These are phyloP conservation scores for Chlorella ohadii DNA, from an alignment of 139 green algal species.

Conservation along the genomic window DNA sequence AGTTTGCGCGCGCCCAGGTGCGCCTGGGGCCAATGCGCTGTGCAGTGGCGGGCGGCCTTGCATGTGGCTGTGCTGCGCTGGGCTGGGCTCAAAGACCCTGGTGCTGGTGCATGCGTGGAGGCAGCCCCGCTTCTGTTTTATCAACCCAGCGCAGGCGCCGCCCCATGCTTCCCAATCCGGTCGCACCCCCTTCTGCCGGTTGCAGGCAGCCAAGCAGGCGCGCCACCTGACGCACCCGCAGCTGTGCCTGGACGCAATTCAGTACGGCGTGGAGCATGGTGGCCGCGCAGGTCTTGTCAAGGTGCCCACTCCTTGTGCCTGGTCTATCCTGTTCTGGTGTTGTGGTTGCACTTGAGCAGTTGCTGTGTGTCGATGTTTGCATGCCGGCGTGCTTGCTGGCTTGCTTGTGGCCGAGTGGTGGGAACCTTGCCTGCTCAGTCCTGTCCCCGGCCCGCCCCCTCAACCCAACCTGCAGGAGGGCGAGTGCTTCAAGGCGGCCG, in stretches of 20 bases:
- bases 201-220: slow-evolving; percentile 61
- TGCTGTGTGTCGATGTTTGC: no score
- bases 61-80: background rate
- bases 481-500: slow-evolving; percentile 77
- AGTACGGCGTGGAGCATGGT: slow-evolving; percentile 82
- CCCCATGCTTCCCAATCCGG: background rate
- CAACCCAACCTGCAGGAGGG: slow-evolving; percentile 59
- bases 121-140: no score
- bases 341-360: no score
- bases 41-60: background rate
- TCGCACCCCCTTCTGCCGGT: background rate
- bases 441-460: no score
- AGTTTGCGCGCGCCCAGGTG: slow-evolving; percentile 41
- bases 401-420: background rate
- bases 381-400: no score
- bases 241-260: slow-evolving; percentile 94
- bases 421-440: no score
- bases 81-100: background rate
- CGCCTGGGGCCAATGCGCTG: background rate
- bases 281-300: slow-evolving; percentile 82
- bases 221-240: slow-evolving; percentile 87
- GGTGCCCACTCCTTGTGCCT: slow-evolving; percentile 39
- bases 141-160: no score
- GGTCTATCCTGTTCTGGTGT: no score
- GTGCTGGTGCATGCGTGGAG: background rate